Evolutionary conservation across 192 early-diverging fungal genomes (phyloP), one percentile per base, ranked within the genome.

Genomic region (Gryganskiella cystojenkinii): DNA sequence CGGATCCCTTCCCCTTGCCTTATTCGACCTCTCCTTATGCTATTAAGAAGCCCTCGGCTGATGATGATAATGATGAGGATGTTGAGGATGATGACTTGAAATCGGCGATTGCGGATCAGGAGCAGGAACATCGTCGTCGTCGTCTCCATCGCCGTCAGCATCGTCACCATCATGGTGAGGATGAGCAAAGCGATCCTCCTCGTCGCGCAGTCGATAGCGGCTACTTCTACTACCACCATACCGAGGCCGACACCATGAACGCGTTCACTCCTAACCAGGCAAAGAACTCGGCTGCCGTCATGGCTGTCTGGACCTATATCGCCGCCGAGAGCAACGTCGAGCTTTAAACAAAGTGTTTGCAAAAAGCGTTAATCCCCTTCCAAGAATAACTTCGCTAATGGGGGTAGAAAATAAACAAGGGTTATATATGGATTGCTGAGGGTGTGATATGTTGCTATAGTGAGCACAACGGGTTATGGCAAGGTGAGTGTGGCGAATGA

Each of bases 191-290:
- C 15, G n/a, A 51, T n/a, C 34, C 45, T 20, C 47, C 52, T 19
- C 64, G 72, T 34, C 64, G 65, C 11, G 59, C 72, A 24, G 58
- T 67, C 5, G 65, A 67, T 19, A 56, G 76, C 43, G 84, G 84
- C 2, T 89, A 89, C 61, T 89, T 88, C 74, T 80, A 82, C 43
- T 81, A 85, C 67, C 88, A 88, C 65, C 86, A 89, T 30, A 83
- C 86, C 15, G 65, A 70, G 27, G 67, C 79, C 7, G 86, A 89
- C 51, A 75, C 80, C 25, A 70, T 89, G 54, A 81, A 83, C 24
- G 67, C 65, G 17, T 81, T 89, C 34, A 75, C 72, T 9, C 82
- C 82, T 49, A 72, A 81, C 54, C 84, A 89, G 65, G 63, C 85
- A 46, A 81, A 83, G 44, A 75, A 80, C 49, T 84, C 82, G 52